phyloP scores from a whole-genome alignment of 2,329 filamentous ascomycete genomes.

The Drechslerella coelobrocha region DNA sequence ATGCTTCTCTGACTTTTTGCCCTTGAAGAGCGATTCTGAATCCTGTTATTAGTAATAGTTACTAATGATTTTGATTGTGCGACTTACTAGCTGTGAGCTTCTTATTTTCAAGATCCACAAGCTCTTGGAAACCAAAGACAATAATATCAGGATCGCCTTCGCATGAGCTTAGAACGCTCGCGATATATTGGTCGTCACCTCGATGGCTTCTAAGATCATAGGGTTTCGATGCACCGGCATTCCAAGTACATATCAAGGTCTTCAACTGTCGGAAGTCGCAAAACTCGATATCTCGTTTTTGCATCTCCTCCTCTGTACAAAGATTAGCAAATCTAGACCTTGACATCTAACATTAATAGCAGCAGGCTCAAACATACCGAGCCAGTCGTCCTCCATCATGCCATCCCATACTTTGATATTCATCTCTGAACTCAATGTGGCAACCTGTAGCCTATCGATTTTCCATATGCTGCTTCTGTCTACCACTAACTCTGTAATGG shows the following conservation, averaged over 20 bases:
- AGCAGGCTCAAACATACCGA: slow-evolving; percentile 62
- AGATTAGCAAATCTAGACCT: slow-evolving; percentile 15
- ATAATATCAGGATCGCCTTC: slow-evolving; percentile 80
- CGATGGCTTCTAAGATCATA: slow-evolving; percentile 75
- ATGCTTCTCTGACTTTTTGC: slow-evolving; percentile 80
- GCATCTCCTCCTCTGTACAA: slow-evolving; percentile 76
- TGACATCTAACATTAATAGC: slow-evolving; percentile 47
- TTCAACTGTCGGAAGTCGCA: slow-evolving; percentile 84
- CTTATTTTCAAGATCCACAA: slow-evolving; percentile 98
- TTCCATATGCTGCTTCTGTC: slow-evolving; percentile 86
- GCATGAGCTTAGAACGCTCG: slow-evolving; percentile 76
- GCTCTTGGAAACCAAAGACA: slow-evolving; percentile 95
- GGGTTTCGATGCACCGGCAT: slow-evolving; percentile 94
- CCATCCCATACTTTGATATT: slow-evolving; percentile 88
- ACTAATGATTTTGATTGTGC: not conserved
- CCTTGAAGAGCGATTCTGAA: slow-evolving; percentile 79
- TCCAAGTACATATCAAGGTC: slow-evolving; percentile 89
- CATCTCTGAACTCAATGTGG: slow-evolving; percentile 86
- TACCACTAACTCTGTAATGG: slow-evolving; percentile 76
- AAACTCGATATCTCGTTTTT: slow-evolving; percentile 78
- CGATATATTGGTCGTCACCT: slow-evolving; percentile 78
- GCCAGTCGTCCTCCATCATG: slow-evolving; percentile 88
- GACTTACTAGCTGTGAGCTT: slow-evolving; percentile 86
- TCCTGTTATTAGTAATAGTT: slow-evolving; percentile 52
- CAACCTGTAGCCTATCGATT: slow-evolving; percentile 80